A percentile compares a stretch with the other conserved stretches of the same genome.
These are phyloP conservation scores for Russula dissimulans DNA, from an alignment of 768 basidiomycete species.

Conservation along the genomic window DNA sequence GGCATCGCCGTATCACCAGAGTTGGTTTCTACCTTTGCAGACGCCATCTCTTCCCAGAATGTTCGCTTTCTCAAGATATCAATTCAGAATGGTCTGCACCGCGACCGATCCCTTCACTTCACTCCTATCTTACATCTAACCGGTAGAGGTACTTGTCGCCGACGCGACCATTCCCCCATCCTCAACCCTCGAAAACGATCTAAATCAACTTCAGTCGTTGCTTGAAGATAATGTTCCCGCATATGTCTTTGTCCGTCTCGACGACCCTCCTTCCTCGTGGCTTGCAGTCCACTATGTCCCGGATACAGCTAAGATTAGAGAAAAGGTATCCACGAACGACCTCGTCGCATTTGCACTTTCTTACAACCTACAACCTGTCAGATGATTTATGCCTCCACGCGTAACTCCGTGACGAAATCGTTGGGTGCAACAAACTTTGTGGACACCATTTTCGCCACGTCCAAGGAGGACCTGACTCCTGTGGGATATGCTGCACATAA, in stretches of 20 bases:
- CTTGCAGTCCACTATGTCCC: constrained; percentile 73
- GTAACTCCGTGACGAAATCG: constrained; percentile 56
- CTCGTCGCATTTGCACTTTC: neutral
- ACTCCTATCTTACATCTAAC: constrained; percentile 23
- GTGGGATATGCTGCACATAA: constrained; percentile 68
- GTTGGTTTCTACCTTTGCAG: constrained; percentile 48
- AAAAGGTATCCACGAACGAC: constrained; percentile 46
- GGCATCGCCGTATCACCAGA: constrained; percentile 59
- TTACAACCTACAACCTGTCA: constrained; percentile 23
- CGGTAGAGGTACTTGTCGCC: constrained; percentile 58
- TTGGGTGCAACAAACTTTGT: constrained; percentile 67
- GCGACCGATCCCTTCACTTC: constrained; percentile 4
- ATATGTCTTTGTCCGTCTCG: constrained; percentile 65
- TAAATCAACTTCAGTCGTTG: constrained; percentile 45
- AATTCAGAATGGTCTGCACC: constrained; percentile 59
- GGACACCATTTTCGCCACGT: constrained; percentile 71
- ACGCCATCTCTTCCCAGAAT: constrained; percentile 40
- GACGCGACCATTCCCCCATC: constrained; percentile 40
- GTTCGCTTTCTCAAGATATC: constrained; percentile 70
- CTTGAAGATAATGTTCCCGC: constrained; percentile 56
- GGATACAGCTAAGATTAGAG: constrained; percentile 67
- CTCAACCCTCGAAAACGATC: constrained; percentile 53
- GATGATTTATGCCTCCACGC: constrained; percentile 87
- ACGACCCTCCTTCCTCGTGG: constrained; percentile 57
- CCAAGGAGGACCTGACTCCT: constrained; percentile 54